Evolutionary conservation across 345 rosid species (phyloP), one percentile per base, ranked within the genome.

Genomic region (Arabis hirsuta): DNA sequence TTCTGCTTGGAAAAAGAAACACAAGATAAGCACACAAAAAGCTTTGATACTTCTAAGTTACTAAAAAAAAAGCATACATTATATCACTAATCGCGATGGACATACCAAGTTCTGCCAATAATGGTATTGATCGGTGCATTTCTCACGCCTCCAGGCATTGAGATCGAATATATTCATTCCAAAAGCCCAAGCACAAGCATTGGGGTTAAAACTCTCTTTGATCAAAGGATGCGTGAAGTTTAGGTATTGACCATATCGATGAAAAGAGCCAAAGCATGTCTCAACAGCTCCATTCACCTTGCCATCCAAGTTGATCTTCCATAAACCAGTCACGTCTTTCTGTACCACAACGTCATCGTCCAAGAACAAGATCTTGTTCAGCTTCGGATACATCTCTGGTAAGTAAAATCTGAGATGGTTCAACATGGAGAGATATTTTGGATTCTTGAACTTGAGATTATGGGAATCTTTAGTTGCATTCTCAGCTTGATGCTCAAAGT

Each of bases 331-430:
- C 78, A 95, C 81, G 65, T 95, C 99, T 77, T 86, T 95, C 67
- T 95, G 99, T 67, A 88, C 99, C 80, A 95, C 99, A 24, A 95
- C 89, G 74, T 95, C 97, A 60, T 88, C 96, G 39, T 91, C 99
- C 83, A 95, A 69, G 80, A 85, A 81, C 83, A 95, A 76, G 64
- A 91, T 81, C 84, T 95, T 95, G 42, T 81, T 85, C 83, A 93
- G 77, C 79, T 81, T 86, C 0, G 97, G 97, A 66, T 79, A 90
- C 90, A 90, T 83, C 83, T 93, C 98, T 0, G 98, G 97, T 71
- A 90, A 81, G 78, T 90, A 94, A 76, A 94, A 94, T 9, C 95
- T 82, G 59, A 94, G 90, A 56, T 93, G 91, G 73, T 86, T 84
- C 82, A 93, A 54, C 87, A 90, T 82, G 4, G 94, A 88, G 72